A percentile compares a stretch with the other conserved stretches of the same genome.
These are phyloP conservation scores for Lasiosphaeris hirsuta DNA, from an alignment of 495 filamentous ascomycete species.

Conservation along the genomic window DNA sequence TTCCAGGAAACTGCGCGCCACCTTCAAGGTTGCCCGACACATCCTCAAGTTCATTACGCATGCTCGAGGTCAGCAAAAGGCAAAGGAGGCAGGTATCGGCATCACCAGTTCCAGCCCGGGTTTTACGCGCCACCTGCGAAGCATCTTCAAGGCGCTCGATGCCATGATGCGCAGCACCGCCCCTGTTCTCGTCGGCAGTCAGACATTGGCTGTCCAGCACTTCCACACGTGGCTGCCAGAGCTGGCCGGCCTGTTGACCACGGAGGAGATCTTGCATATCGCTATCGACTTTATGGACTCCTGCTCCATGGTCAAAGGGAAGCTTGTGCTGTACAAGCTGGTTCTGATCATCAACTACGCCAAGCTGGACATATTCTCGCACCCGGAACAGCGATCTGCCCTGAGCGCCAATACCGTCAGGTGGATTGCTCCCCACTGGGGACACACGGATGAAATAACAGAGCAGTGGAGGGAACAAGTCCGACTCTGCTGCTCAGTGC, in stretches of 20 bases:
- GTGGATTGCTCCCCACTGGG: constrained; percentile 96
- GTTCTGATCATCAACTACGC: constrained; percentile 89
- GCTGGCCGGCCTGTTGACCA: constrained; percentile 67
- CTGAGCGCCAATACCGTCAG: constrained; percentile 77
- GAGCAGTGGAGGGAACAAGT: constrained; percentile 92
- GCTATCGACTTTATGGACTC: constrained; percentile 92
- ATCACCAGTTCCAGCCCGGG: constrained; percentile 71
- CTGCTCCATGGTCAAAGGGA: constrained; percentile 82
- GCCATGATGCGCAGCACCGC: constrained; percentile 81
- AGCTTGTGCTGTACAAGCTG: constrained; percentile 91
- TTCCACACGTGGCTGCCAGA: constrained; percentile 96
- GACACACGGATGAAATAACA: constrained; percentile 64
- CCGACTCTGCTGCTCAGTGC: constrained; percentile 83
- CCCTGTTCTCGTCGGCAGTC: constrained; percentile 83
- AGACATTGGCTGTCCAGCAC: constrained; percentile 92
- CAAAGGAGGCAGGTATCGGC: constrained; percentile 84
- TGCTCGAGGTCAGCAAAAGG: constrained; percentile 79
- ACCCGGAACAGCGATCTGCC: constrained; percentile 66
- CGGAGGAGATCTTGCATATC: constrained; percentile 84
- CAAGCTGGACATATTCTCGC: constrained; percentile 71
- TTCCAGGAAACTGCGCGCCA: constrained; percentile 79
- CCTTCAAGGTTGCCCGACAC: constrained; percentile 91
- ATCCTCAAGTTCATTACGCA: constrained; percentile 94
- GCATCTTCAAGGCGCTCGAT: constrained; percentile 86
- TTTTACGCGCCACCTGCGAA: constrained; percentile 79